Base-by-base conservation (phyloP, 2,329 filamentous ascomycete genomes). In the Podosphaera xanthii region DNA sequence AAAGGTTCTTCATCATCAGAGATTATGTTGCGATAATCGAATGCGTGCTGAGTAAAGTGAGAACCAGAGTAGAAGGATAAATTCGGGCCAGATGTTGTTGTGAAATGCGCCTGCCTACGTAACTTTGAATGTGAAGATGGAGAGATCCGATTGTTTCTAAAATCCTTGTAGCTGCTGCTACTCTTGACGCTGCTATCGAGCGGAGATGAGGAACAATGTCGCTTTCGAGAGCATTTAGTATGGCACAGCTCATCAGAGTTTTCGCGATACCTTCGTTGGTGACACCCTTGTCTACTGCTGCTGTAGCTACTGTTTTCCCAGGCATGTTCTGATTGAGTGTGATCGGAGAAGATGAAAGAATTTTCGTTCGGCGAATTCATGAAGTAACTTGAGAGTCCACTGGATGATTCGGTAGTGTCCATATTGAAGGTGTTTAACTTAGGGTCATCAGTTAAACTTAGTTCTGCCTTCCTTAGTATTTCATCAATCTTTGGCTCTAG, bases 121-220 rank as follows among this genome's bases (percentile, higher is more conserved):
- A 83, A 79, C 72, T 92, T 87, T 67, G 87, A 82, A 34, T 90
- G 91, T 3, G 90, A 96, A 4, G 89, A 95, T 69, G 94, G 84
- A 22, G 87, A 80, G 61, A 95, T 74, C 66, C 84, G 82, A 68
- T 77, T 78, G 67, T 81, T 48, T 40, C 6, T 5, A 40, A 0
- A 10, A 5, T 40, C 6, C 7, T 40, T 40, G 1, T 10, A 6
- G 10, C 36, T 40, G 10, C 36, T 6, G 36, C 36, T 40, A 40
- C 10, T 10, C 6, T 10, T 10, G 36, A 1, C 36, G 10, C 36
- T 40, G 36, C 36, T 40, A 74, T 79, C 69, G 68, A 78, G 69
- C 66, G 80, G 72, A 66, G 86, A 77, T 65, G 83, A 76, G 12
- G 80, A 77, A 62, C 87, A 84, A 67, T 83, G 80, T 65, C 87